Evolutionary conservation across 2,329 filamentous ascomycete genomes (phyloP).

Genomic region (Aspergillus quadricinctus): DNA sequence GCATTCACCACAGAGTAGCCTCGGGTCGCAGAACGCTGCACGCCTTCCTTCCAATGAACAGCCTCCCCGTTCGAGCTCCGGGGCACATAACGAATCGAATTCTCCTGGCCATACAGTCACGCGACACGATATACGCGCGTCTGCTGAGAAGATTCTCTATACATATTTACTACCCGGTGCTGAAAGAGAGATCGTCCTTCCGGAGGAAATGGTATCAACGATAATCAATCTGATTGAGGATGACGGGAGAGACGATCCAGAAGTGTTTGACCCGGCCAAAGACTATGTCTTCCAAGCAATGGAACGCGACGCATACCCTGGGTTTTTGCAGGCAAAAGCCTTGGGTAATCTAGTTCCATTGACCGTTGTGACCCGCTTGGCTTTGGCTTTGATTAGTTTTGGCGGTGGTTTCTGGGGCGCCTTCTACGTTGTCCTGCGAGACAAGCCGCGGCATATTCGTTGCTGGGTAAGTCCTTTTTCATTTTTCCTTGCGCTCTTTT

Average conservation of each 20-base stretch:
- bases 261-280: conserved; percentile 95
- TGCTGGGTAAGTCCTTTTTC: conserved; percentile 69
- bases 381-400: conserved; percentile 78
- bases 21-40: conserved; percentile 43
- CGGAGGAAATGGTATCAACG: conserved; percentile 77
- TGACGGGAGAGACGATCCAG: conserved; percentile 86
- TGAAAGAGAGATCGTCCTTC: conserved; percentile 91
- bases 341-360: conserved; percentile 92
- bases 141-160: conserved; percentile 98
- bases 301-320: conserved; percentile 98
- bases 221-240: conserved; percentile 88
- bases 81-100: conserved; percentile 68
- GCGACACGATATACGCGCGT: conserved; percentile 85
- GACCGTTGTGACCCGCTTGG: conserved; percentile 79
- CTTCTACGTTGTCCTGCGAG: conserved; percentile 87
- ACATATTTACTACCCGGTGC: conserved; percentile 93
- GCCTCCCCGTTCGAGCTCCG: conserved; percentile 53
- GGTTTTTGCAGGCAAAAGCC: conserved; percentile 90
- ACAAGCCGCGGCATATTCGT: conserved; percentile 67
- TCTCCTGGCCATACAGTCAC: conserved; percentile 80
- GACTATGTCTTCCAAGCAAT: conserved; percentile 99
- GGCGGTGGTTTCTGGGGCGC: conserved; percentile 92
- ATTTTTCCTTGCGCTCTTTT: conserved; percentile 7
- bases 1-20: conserved; percentile 53
- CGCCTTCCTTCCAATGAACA: conserved; percentile 42